Evolutionary conservation across 345 rosid genomes (phyloP), one percentile per base, ranked within the genome.

Genomic region (Toxicodendron radicans): DNA sequence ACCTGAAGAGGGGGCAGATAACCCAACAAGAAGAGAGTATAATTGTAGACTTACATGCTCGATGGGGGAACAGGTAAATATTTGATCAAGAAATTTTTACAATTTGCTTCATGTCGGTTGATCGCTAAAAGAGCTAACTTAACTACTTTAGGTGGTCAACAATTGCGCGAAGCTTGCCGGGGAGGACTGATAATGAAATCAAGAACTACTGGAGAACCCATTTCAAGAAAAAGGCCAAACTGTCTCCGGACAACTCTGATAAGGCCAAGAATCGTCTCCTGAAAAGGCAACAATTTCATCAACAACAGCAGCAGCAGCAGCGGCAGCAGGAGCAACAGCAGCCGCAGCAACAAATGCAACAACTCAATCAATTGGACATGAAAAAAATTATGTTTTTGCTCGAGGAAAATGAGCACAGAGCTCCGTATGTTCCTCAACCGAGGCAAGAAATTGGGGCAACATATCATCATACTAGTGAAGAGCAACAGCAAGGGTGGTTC

Each of bases 151-250:
- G 98, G 78, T 93, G 98, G 98, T 91, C 98, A 5, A 91, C 98
- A 13, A 93, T 93, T 68, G 97, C 98, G 6, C 83, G 98, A 74
- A 93, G 95, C 79, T 85, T 93, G 84, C 98, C 98, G 0, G 98
- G 98, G 68, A 86, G 97, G 80, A 93, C 98, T 23, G 98, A 93
- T 73, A 93, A 93, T 57, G 98, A 91, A 64, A 93, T 93, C 71
- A 93, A 93, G 83, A 93, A 93, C 69, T 93, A 93, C 62, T 93
- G 98, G 98, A 70, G 98, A 79, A 94, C 98, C 70, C 98, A 91
- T 83, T 93, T 93, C 86, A 93, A 93, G 89, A 91, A 87, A 72
- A 88, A 87, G 87, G 71, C 84, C 66, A 91, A 91, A 68, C 66
- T 83, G 48, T 80, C 89, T 72, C 76, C 82, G 4, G 87, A 80